Percentiles rank a stretch among this genome's conserved stretches.
These are phyloP conservation scores for Orbilia javanica DNA, from an alignment of 2,329 filamentous ascomycete genomes.

Conservation along the genomic window DNA sequence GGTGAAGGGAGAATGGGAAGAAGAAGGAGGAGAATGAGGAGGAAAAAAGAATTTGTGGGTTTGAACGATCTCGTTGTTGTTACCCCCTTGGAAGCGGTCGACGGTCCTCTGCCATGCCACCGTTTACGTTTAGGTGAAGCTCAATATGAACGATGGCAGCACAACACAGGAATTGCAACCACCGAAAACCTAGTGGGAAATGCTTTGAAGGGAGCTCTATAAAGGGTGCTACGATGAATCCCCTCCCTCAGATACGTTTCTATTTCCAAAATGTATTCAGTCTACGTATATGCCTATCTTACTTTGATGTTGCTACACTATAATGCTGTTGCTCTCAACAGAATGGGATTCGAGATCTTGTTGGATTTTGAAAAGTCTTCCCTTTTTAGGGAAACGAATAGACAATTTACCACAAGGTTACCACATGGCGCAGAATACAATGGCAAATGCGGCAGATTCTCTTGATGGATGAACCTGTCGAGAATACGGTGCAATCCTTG, in stretches of 20 bases:
- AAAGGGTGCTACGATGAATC: background rate
- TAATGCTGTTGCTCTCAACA: background rate
- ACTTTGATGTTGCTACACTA: background rate
- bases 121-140: background rate
- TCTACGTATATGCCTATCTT: background rate
- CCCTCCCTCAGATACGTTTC: no score
- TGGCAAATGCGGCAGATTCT: background rate
- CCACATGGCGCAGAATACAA: slow-evolving; percentile 6
- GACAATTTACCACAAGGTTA: background rate
- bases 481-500: background rate
- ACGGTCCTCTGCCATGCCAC: no score
- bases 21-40: background rate
- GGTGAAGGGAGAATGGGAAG: background rate
- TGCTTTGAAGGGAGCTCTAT: background rate
- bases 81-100: no score
- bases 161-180: slow-evolving; percentile 1
- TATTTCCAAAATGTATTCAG: background rate
- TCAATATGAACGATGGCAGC: background rate
- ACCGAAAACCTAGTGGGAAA: background rate
- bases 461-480: background rate
- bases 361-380: slow-evolving; percentile 9
- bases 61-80: background rate
- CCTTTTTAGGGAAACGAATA: background rate
- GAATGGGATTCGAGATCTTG: background rate
- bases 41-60: background rate